Evolutionary conservation across 495 filamentous ascomycete genomes (phyloP), one percentile per base, ranked within the genome.

Genomic region (Aspergillus haitiensis): DNA sequence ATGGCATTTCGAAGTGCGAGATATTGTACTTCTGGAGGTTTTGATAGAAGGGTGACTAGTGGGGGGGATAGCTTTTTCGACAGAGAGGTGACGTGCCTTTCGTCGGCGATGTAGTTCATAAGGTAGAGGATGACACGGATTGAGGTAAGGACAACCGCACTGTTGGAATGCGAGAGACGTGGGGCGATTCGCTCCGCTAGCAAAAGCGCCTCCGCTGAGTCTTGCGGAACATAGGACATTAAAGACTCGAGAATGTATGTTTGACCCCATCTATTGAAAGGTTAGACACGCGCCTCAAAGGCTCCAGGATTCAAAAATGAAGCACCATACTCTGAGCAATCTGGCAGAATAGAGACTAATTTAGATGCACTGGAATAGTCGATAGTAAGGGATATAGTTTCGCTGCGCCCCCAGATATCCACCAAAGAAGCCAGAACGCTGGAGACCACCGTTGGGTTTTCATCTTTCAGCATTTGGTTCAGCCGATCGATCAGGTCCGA

Each of bases 321-420:
- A 47, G 13, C 10, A 80, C 40, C 88, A 55, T 82, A 97, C 91
- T 99, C 94, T 15, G 95, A 98, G 74, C 94, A 98, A 67, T 98
- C 95, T 13, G 95, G 86, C 48, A 99, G 65, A 54, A 99, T 98
- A 59, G 95, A 92, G 12, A 98, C 92, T 77, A 99, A 89, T 77
- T 98, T 99, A 46, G 92, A 97, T 12, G 94, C 94, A 72, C 95
- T 98, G 55, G 84, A 85, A 71, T 98, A 97, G 72, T 99, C 94
- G 64, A 99, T 97, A 2, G 95, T 97, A 50, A 99, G 84, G 64
- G 96, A 98, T 73, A 99, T 99, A 57, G 87, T 89, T 70, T 98
- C 94, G 69, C 92, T 97, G 52, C 93, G 82, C 70, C 97, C 94
- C 94, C 94, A 99, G 55, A 99, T 99, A 74, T 99, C 94, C 84